Evolutionary conservation across 2,329 filamentous ascomycete species (phyloP).

Genomic region (Trichoderma afroharzianum): DNA sequence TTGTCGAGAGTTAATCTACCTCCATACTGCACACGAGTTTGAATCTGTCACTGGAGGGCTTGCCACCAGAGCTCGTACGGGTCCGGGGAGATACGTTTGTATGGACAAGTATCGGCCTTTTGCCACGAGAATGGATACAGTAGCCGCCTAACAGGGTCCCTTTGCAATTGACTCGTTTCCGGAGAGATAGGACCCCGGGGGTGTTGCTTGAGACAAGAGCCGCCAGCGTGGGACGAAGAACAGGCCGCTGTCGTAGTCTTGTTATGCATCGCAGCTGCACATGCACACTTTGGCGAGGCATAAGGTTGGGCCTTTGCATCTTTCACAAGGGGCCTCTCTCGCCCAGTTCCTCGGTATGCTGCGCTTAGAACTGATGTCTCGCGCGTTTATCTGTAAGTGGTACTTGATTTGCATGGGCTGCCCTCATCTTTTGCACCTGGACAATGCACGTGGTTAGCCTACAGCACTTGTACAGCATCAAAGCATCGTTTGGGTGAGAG

Average conservation of each 20-base stretch:
- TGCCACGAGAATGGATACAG: slow-evolving; percentile 9
- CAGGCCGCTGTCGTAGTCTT: background rate
- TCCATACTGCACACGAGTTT: background rate
- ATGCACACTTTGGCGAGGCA: background rate
- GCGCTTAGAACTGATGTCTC: background rate
- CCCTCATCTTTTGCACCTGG: background rate
- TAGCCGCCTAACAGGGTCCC: background rate
- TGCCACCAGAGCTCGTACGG: background rate
- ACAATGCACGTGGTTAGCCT: background rate
- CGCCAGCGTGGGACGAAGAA: background rate
- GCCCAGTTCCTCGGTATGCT: background rate
- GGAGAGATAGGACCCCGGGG: slow-evolving; percentile 1
- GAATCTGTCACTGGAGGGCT: background rate
- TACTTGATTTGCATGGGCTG: background rate
- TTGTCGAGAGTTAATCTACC: background rate
- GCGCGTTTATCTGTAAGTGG: background rate
- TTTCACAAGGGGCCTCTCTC: background rate
- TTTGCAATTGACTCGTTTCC: background rate
- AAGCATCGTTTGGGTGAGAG: background rate
- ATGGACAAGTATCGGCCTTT: background rate
- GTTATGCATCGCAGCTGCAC: background rate
- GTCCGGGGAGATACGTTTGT: background rate
- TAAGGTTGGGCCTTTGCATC: background rate
- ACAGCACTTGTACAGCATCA: background rate
- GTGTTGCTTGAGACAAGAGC: background rate